phyloP scores from a whole-genome alignment of 2,329 filamentous ascomycete species.

The Chaetomium globosum region DNA sequence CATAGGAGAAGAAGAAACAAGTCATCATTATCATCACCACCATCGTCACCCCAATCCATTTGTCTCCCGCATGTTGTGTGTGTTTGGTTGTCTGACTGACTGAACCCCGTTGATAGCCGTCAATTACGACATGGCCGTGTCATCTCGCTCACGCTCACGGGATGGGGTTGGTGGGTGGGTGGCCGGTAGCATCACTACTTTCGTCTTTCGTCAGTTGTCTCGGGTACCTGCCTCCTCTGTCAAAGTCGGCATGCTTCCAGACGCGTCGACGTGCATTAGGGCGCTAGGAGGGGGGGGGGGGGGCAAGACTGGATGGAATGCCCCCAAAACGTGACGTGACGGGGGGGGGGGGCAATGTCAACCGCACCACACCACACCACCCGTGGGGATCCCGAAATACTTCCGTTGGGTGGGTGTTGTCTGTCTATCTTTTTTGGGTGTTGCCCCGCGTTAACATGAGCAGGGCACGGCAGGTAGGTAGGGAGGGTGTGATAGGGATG shows the following conservation, averaged over 20 bases:
- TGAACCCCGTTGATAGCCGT: background rate
- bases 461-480: background rate
- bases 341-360: slow-evolving; percentile 5
- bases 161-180: background rate
- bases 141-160: background rate
- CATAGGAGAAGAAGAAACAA: background rate
- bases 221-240: background rate
- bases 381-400: slow-evolving; percentile 4
- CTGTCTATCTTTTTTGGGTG: background rate
- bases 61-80: background rate
- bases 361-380: too few species aligned
- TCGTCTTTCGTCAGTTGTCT: background rate
- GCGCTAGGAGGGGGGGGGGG: background rate
- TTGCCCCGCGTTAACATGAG: background rate
- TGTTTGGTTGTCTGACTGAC: background rate
- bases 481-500: background rate
- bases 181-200: too few species aligned
- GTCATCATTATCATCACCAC: background rate
- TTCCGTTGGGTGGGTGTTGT: background rate
- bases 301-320: slow-evolving; percentile 24
- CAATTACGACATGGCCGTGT: background rate
- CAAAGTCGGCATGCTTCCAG: background rate
- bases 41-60: background rate
- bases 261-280: slow-evolving; percentile 20
- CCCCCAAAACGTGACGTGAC: slow-evolving; percentile 5